Base-by-base conservation (phyloP, 1,284 basidiomycete genomes). In the Leccinum solheimii region DNA sequence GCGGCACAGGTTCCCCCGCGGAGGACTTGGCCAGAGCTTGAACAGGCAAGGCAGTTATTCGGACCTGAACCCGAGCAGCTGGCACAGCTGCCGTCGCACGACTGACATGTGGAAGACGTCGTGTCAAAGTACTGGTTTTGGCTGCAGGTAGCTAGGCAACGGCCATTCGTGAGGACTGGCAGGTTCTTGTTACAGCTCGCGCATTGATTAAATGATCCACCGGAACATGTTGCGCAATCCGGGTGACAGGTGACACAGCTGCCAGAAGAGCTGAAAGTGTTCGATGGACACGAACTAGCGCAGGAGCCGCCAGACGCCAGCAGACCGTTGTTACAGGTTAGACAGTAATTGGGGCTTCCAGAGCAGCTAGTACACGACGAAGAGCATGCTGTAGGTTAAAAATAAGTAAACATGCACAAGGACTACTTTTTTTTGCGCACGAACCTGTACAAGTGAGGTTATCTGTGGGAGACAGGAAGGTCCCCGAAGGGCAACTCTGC, bases 191-290 rank as follows among this genome's bases (percentile, higher is more conserved):
- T 80, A 69, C 92, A 94, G 55, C 84, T 82, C 3, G 83, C 81
- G 75, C 92, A 94, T 71, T 93, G 88, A 70, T 84, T 86, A 78
- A 92, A 91, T 1, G 84, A 80, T 36, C 81, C 72, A 32, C 88
- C 88, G 23, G 86, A 83, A 75, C 92, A 94, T 5, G 87, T 86
- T 6, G 83, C 84, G 68, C 92, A 94, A 71, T 94, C 92, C 0
- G 91, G 84, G 62, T 94, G 92, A 74, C 92, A 94, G 3, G 83
- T 66, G 56, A 86, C 69, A 74, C 92, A 94, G 21, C 83, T 74
- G 50, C 84, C 84, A 19, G 84, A 81, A 14, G 88, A 83, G 55
- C 80, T 77, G 77, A 92, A 90, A 3, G 86, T 83, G 64, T 83
- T 85, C 23, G 85, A 80, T 0, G 92, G 90, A 70, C 92, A 94